phyloP scores from a whole-genome alignment of 2,329 filamentous ascomycete species.

The Exophiala bonariae region DNA sequence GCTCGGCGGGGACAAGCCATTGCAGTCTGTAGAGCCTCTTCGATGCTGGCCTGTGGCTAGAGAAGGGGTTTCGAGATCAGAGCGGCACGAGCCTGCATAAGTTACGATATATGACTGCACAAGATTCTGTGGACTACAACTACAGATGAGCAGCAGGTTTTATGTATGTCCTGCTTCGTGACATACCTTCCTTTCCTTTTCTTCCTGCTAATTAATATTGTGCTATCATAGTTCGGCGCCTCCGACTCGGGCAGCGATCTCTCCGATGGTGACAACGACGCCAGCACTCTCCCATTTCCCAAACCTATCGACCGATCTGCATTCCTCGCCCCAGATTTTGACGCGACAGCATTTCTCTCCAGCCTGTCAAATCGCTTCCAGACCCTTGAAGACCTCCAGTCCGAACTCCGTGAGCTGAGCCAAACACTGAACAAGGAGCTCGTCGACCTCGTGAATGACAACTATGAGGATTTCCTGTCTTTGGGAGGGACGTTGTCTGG shows the following conservation, averaged over 20 bases:
- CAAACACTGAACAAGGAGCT: constrained; percentile 81
- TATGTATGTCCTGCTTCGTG: constrained; percentile 11
- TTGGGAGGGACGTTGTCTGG: constrained; percentile 79
- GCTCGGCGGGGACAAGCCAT: too few species aligned
- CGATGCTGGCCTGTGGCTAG: too few species aligned
- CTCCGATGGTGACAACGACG: constrained; percentile 60
- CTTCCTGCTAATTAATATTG: background rate
- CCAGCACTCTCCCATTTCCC: constrained; percentile 77
- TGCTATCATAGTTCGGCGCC: constrained; percentile 15
- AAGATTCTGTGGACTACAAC: background rate
- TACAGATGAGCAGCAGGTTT: constrained; percentile 22
- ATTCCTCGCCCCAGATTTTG: constrained; percentile 77
- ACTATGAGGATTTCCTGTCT: constrained; percentile 88
- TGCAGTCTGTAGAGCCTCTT: too few species aligned
- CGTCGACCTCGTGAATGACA: constrained; percentile 89
- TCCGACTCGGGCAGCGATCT: constrained; percentile 43
- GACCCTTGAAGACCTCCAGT: constrained; percentile 87
- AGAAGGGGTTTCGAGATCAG: too few species aligned
- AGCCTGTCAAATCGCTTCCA: constrained; percentile 85
- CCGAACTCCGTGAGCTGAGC: constrained; percentile 79
- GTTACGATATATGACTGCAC: too few species aligned
- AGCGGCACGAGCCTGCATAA: too few species aligned
- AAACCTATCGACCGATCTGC: constrained; percentile 77
- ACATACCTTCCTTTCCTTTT: background rate
- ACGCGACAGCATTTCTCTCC: constrained; percentile 78